These are phyloP conservation scores for Asterochloris sp. DNA, from an alignment of 139 green algal species.

Conservation along the genomic window DNA sequence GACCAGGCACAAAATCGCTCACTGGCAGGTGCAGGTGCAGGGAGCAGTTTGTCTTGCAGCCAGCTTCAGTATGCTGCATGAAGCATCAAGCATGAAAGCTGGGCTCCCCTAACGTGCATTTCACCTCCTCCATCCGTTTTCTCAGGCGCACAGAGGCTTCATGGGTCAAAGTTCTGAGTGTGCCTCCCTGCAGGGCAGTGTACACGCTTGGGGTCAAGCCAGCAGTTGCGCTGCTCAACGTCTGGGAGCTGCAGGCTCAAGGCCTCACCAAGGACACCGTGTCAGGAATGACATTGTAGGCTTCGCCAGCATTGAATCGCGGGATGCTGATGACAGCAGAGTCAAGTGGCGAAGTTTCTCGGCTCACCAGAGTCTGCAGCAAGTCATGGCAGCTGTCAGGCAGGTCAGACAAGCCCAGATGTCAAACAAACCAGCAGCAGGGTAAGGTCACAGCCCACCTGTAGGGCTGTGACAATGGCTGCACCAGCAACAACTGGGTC, in stretches of 20 bases:
- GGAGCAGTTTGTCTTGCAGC: not conserved
- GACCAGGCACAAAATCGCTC: not conserved
- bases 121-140: constrained; percentile 39
- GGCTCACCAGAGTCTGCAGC: constrained; percentile 75
- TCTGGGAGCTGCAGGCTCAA: too few species aligned
- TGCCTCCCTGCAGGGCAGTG: constrained; percentile 59
- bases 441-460: constrained; percentile 29
- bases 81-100: not conserved
- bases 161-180: constrained; percentile 53
- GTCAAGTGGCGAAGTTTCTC: constrained; percentile 78
- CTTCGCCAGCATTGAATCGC: constrained; percentile 58
- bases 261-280: not conserved
- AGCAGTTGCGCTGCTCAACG: too few species aligned
- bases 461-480: constrained; percentile 64
- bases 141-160: constrained; percentile 32
- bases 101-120: not conserved
- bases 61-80: not conserved
- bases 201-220: too few species aligned
- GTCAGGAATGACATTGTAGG: constrained; percentile 87
- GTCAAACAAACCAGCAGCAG: too few species aligned
- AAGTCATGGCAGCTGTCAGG: not conserved
- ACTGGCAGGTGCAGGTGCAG: not conserved
- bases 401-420: not conserved
- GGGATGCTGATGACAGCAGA: constrained; percentile 81
- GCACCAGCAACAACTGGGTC: constrained; percentile 80